Evolutionary conservation across 2,329 filamentous ascomycete species (phyloP), one percentile per base, ranked within the genome.

Genomic region (Dryadomyces quercus-mongolicae): DNA sequence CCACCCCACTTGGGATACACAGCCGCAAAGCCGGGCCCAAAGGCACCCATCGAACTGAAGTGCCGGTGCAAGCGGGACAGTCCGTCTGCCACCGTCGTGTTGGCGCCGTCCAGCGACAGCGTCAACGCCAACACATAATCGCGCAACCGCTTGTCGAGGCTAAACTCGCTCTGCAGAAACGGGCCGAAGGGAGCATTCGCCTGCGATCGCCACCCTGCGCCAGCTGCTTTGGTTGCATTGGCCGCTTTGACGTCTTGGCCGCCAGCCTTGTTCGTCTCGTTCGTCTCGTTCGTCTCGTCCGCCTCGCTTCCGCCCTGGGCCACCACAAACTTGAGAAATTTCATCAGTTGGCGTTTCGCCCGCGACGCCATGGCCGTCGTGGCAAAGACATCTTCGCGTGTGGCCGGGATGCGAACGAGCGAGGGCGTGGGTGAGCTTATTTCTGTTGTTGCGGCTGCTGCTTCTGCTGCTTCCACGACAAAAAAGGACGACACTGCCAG

Each of bases 1-100:
- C 92, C 90, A 49, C 92, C 92, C 85, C 90, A 98, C 74, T 95
- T 96, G 21, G 91, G 85, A 60, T 95, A 81, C 13, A 98, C 82
- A 49, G 89, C 88, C 52, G 88, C 88, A 65, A 97, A 97, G 10
- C 92, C 90, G 49, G 86, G 80, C 0, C 92, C 92, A 62, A 96
- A 92, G 5, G 88, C 72, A 8, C 92, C 91, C 68, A 94, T 91
- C 0, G 92, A 96, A 15, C 80, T 79, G 51, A 97, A 72, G 68
- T 98, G 91, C 47, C 84, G 81, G 60, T 85, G 78, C 55, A 97
- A 86, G 25, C 81, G 77, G 2, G 80, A 77, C 22, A 97, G 69
- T 0, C 89, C 89, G 62, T 81, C 82, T 52, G 64, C 66, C 34
- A 84, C 82, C 1, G 81, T 80, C 2, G 81, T 73, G 2, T 13